Evolutionary conservation across 2,329 filamentous ascomycete genomes (phyloP), one percentile per base, ranked within the genome.

Genomic region (Rhynchosporium graminicola): DNA sequence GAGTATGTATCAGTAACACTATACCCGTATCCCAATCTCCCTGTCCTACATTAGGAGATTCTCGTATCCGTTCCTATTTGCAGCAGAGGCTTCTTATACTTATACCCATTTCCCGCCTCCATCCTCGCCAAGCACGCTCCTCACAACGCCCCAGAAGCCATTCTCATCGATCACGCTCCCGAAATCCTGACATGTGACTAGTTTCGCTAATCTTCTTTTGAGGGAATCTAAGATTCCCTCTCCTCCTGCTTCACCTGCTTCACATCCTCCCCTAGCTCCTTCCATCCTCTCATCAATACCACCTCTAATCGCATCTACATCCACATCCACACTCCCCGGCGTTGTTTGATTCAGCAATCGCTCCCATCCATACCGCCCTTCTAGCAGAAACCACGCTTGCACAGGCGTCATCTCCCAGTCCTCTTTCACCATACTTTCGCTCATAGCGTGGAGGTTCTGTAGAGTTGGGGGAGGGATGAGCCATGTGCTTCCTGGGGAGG

Each of bases 351-450:
- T 48, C 10, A 65, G 4, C 6, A 70, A 54, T 0, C 5, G 33
- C n/a, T 61, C 57, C 4, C 63, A 52, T 4, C 60, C 63, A 59
- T 68, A 69, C 15, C 60, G 57, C 8, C 64, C 61, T 6, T 62
- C 60, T 1, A 73, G 48, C 43, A 66, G 28, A 31, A 73, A 73
- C 71, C 71, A 73, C 6, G 69, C 71, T 57, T 73, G 71, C n/a
- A 73, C 71, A 20, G 71, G 71, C 33, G 71, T 73, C 4, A 73
- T 69, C 45, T 73, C 71, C 56, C 63, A 69, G 40, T 73, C 67
- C 0, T 48, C 57, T 54, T 67, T 70, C 0, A 68, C 66, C 1
- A 73, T 61, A 6, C 46, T 62, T 10, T 56, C 58, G 10, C 62
- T 59, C 67, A 73, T 69, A 3, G 54, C 65, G 29, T 66, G 55